Percentiles rank a stretch among this genome's conserved stretches.
phyloP scores from a whole-genome alignment of 345 rosid species.

The Salix exigua region DNA sequence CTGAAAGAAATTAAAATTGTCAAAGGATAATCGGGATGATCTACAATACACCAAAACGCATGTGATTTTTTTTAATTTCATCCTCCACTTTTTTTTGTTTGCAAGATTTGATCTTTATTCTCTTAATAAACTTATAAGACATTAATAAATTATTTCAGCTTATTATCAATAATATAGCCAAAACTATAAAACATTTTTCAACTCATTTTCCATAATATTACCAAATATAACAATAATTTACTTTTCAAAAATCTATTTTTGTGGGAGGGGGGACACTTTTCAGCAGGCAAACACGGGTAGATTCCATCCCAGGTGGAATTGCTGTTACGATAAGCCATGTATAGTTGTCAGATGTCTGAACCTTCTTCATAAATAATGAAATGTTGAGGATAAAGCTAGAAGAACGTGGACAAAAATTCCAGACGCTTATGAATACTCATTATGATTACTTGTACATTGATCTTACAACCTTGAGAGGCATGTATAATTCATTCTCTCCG shows the following conservation, averaged over 20 bases:
- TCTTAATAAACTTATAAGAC: no score
- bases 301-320: neutral
- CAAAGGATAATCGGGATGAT: neutral
- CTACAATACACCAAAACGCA: no score
- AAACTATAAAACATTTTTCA: no score
- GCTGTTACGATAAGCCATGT: neutral
- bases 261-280: no score
- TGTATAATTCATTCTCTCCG: neutral
- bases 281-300: neutral
- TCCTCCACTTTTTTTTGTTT: no score
- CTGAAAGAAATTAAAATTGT: neutral
- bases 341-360: neutral
- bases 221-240: no score
- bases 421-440: neutral
- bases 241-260: no score
- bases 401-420: neutral
- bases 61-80: neutral
- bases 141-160: no score
- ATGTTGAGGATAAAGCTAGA: neutral
- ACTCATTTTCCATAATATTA: no score
- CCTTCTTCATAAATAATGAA: neutral
- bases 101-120: no score
- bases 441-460: constrained; percentile 13
- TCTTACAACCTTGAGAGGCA: constrained; percentile 15
- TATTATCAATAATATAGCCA: no score